phyloP scores from a whole-genome alignment of 2,329 filamentous ascomycete genomes.

The Colletotrichum zoysiae region DNA sequence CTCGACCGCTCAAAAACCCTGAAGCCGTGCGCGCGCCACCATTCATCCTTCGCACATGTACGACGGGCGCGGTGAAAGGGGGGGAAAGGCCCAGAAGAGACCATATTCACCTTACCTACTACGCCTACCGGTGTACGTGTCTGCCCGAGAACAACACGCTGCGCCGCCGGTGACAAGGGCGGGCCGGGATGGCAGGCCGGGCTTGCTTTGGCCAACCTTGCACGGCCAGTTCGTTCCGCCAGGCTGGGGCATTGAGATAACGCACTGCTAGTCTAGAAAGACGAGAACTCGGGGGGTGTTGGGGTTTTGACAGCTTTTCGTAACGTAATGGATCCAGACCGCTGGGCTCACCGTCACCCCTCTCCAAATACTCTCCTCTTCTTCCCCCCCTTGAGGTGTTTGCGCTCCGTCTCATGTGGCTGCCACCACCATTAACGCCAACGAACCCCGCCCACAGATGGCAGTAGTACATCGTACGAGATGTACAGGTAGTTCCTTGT shows the following conservation, averaged over 20 bases:
- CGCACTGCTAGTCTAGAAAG: background rate
- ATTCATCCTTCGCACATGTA: background rate
- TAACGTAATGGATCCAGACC: constrained; percentile 42
- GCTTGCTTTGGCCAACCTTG: background rate
- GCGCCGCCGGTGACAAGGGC: constrained; percentile 12
- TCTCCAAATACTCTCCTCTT: too few species aligned
- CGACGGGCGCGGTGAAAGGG: background rate
- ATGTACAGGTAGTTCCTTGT: too few species aligned
- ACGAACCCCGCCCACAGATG: background rate
- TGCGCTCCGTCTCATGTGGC: background rate
- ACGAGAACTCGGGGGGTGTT: background rate
- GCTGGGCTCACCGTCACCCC: constrained; percentile 15
- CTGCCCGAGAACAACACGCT: background rate
- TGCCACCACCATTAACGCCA: background rate
- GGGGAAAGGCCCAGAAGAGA: background rate
- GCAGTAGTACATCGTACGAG: too few species aligned
- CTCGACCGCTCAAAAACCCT: background rate
- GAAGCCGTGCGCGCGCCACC: background rate
- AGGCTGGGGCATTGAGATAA: constrained; percentile 13
- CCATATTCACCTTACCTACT: too few species aligned
- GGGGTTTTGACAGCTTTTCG: constrained; percentile 25
- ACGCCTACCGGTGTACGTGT: too few species aligned
- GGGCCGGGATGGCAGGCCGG: background rate
- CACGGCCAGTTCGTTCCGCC: background rate
- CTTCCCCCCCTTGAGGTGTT: background rate